phyloP scores from a whole-genome alignment of 2,329 filamentous ascomycete genomes.

The Penicillium sp. region DNA sequence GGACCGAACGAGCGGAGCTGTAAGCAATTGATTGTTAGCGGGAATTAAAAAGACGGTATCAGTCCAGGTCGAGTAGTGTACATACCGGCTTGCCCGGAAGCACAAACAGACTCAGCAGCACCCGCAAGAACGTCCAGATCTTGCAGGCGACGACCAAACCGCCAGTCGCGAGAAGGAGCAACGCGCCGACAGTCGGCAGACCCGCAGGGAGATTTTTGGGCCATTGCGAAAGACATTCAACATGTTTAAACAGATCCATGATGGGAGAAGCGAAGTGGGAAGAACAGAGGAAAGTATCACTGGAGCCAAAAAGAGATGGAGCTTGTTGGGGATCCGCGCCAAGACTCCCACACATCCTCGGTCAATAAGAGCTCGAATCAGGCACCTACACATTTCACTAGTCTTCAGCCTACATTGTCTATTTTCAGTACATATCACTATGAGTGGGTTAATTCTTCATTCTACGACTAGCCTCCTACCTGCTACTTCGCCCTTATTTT shows the following conservation, averaged over 20 bases:
- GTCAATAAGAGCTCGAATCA: no score
- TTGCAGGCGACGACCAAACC: slow-evolving; percentile 54
- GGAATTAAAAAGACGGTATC: no score
- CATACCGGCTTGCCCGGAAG: slow-evolving; percentile 50
- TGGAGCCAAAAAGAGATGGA: slow-evolving; percentile 10
- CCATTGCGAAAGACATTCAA: slow-evolving; percentile 31
- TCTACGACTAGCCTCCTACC: no score
- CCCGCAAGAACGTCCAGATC: slow-evolving; percentile 53
- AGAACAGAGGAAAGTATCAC: neutral
- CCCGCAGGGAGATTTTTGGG: slow-evolving; percentile 33
- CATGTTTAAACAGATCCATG: slow-evolving; percentile 34
- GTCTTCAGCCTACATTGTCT: no score
- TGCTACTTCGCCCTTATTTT: no score
- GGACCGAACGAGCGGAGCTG: slow-evolving; percentile 86
- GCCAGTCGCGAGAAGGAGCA: slow-evolving; percentile 45
- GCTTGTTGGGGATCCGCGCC: slow-evolving; percentile 23
- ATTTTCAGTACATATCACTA: no score
- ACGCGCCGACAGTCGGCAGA: slow-evolving; percentile 33
- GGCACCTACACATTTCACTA: no score
- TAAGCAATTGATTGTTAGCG: neutral
- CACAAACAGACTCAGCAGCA: slow-evolving; percentile 63
- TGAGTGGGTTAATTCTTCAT: no score
- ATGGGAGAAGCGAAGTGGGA: slow-evolving; percentile 3
- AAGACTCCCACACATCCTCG: slow-evolving; percentile 22
- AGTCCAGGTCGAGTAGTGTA: slow-evolving; percentile 5